Base-by-base conservation (phyloP, 192 early-diverging fungal genomes). In the Cladochytrium replicatum region DNA sequence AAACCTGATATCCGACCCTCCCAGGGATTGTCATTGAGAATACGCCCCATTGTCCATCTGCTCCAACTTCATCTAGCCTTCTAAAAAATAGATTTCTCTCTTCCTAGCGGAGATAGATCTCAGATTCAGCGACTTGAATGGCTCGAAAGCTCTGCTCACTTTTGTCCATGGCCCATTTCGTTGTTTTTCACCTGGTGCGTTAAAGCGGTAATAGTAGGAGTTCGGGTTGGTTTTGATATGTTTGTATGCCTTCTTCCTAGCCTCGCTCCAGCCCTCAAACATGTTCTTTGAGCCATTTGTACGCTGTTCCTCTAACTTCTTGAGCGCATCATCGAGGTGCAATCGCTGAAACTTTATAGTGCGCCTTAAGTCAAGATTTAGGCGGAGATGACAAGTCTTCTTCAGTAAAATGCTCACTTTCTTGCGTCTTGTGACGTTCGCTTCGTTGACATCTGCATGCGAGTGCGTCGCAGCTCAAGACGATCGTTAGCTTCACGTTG, bases 131-230 rank as follows among this genome's bases (percentile, higher is more conserved):
- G 7, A 32, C 7, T 40, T 40, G 15, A 6, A 48, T 6, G 6
- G 11, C 11, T 7, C 46, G 47, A 39, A 43, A 38, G 28, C 13
- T 19, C 24, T 19, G 11, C 43, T n/a, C 52, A 79, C 77, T 49
- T 73, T 64, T 11, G 85, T 87, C 92, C 92, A 95, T 54, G 75
- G 78, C 4, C 93, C 93, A 43, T 89, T 91, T 39, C 82, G 74
- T 54, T 97, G 93, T 52, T 86, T 88, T 63, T 97, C 91, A 25
- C 91, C 91, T 0, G 93, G 93, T 1, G 89, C 91, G 61, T 97
- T 97, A 66, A 97, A 97, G 13, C 91, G 82, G 60, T 97, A 97
- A 61, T 97, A 97, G 55, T 97, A 97, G 17, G 88, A 89, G 69
- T 97, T 97, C 32, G 93, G 93, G 43, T 93, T 93, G 42, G 80